A percentile compares a stretch with the other conserved stretches of the same genome.
Evolutionary conservation across 2,329 filamentous ascomycete genomes (phyloP).

Genomic region (Trichoderma hamatum): DNA sequence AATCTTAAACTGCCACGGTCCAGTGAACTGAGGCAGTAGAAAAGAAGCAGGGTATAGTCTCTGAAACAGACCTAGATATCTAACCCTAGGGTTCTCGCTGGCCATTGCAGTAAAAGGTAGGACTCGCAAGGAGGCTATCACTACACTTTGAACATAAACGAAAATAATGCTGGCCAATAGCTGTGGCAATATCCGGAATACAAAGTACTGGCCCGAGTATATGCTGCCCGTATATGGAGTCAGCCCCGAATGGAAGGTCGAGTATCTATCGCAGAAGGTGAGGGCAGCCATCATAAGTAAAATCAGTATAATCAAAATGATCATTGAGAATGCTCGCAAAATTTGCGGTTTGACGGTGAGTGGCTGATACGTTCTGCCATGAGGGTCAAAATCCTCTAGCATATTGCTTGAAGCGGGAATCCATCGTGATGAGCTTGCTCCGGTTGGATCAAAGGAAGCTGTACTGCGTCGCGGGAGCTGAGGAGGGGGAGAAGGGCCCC

Average conservation of each 20-base stretch:
- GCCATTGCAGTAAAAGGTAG: constrained; percentile 80
- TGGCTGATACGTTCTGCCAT: constrained; percentile 46
- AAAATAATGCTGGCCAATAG: constrained; percentile 71
- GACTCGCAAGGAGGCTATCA: constrained; percentile 73
- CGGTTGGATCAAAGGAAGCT: constrained; percentile 19
- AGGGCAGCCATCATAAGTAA: constrained; percentile 72
- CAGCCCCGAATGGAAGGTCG: constrained; percentile 64
- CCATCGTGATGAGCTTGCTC: constrained; percentile 33
- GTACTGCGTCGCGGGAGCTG: constrained; percentile 15
- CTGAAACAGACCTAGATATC: constrained; percentile 68
- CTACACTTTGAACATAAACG: constrained; percentile 75
- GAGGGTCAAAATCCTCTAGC: constrained; percentile 44
- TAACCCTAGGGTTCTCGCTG: constrained; percentile 59
- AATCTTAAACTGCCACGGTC: constrained; percentile 67
- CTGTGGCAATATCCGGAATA: constrained; percentile 84
- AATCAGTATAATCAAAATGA: constrained; percentile 62
- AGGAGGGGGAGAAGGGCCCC: neutral
- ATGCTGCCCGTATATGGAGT: constrained; percentile 67
- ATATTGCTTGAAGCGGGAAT: constrained; percentile 42
- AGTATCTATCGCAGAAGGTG: constrained; percentile 73
- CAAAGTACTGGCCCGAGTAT: constrained; percentile 75
- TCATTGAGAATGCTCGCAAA: constrained; percentile 67
- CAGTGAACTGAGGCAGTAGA: constrained; percentile 59
- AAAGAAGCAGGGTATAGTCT: constrained; percentile 72
- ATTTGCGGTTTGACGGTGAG: constrained; percentile 73